These are phyloP conservation scores for Glonium stellatum DNA, from an alignment of 495 filamentous ascomycete species.

Conservation along the genomic window DNA sequence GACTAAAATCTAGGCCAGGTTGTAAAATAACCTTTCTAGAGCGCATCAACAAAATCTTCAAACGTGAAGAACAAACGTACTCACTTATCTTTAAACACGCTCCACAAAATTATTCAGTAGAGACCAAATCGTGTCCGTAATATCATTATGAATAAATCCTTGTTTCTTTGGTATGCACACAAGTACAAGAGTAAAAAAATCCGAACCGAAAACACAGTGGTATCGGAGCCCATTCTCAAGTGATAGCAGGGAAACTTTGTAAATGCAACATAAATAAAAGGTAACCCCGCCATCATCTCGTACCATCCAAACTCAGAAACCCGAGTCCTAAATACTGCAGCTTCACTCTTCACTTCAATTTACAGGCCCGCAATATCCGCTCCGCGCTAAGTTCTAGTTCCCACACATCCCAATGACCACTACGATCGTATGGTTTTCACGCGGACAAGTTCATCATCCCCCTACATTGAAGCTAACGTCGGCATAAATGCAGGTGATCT, in stretches of 20 bases:
- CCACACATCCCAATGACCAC: background rate
- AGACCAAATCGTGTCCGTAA: background rate
- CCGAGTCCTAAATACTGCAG: too few species aligned
- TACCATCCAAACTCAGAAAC: too few species aligned
- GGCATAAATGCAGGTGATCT: constrained; percentile 78
- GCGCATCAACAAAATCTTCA: too few species aligned
- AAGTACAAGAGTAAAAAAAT: background rate
- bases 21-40: too few species aligned
- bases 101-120: background rate
- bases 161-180: background rate
- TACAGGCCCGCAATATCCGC: too few species aligned
- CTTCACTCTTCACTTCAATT: background rate
- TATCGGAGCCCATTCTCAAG: background rate
- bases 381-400: background rate
- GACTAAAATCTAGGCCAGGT: too few species aligned
- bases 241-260: background rate
- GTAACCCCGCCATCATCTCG: too few species aligned
- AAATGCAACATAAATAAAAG: background rate
- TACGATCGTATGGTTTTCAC: too few species aligned
- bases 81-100: too few species aligned
- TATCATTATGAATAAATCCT: background rate
- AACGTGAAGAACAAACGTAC: too few species aligned
- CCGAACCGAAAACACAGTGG: background rate
- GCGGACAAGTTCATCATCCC: background rate
- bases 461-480: constrained; percentile 46